phyloP scores from a whole-genome alignment of 2,329 filamentous ascomycete genomes.

The Thielaviopsis ethacetica region DNA sequence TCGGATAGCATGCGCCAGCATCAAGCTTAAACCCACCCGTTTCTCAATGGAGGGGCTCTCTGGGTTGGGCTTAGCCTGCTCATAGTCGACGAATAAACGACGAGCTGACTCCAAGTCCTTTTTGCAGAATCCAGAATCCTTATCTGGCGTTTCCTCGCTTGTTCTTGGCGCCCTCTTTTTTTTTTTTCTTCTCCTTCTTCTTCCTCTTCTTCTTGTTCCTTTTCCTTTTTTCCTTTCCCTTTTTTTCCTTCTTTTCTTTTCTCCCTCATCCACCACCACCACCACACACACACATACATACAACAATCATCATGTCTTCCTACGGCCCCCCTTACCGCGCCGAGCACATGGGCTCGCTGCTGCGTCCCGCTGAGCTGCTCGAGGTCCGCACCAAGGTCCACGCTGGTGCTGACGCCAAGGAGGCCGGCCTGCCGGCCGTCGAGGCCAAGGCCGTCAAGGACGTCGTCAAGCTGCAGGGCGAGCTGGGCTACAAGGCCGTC shows the following conservation, averaged over 20 bases:
- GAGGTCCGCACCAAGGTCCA: slow-evolving; percentile 19
- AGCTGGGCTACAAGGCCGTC: slow-evolving; percentile 48
- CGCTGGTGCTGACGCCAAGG: slow-evolving; percentile 28
- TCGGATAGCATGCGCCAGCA: background rate
- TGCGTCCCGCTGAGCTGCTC: slow-evolving; percentile 40
- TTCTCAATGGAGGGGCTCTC: too few species aligned
- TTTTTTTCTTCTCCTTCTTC: background rate
- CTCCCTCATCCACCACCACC: background rate
- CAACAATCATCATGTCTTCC: slow-evolving; percentile 2
- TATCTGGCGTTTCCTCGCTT: background rate
- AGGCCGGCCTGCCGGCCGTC: slow-evolving; percentile 37
- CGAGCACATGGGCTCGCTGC: slow-evolving; percentile 58
- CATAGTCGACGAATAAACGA: too few species aligned
- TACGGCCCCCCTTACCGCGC: slow-evolving; percentile 46
- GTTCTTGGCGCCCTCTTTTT: background rate
- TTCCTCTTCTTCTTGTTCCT: background rate
- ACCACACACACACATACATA: background rate
- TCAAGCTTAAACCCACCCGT: too few species aligned
- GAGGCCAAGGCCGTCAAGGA: slow-evolving; percentile 51
- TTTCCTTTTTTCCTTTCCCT: background rate
- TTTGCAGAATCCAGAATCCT: too few species aligned
- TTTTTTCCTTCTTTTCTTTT: background rate
- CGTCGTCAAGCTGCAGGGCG: slow-evolving; percentile 51
- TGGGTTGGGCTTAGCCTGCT: too few species aligned
- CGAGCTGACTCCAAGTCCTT: too few species aligned